Percentiles rank a stretch among this genome's conserved stretches.
Evolutionary conservation across 441 rosid genomes (phyloP).

Genomic region (Gossypium gossypioides): DNA sequence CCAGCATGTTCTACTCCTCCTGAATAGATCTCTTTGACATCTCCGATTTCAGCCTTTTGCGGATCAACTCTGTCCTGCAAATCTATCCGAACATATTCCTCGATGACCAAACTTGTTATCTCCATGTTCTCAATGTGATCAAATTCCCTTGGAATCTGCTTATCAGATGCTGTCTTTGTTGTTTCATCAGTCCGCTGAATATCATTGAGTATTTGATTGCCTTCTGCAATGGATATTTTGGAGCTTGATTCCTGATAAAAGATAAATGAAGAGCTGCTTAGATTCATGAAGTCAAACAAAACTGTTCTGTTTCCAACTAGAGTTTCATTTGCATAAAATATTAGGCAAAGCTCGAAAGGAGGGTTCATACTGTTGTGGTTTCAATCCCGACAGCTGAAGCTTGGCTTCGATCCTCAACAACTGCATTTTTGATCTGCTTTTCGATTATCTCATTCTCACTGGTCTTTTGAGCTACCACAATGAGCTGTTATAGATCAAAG

Average conservation of each 20-base stretch:
- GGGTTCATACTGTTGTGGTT: slow-evolving; percentile 11
- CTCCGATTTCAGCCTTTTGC: slow-evolving; percentile 22
- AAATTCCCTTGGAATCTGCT: slow-evolving; percentile 21
- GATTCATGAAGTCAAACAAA: neutral
- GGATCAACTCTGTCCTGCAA: slow-evolving; percentile 18
- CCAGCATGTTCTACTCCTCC: slow-evolving; percentile 19
- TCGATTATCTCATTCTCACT: slow-evolving; percentile 13
- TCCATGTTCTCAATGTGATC: slow-evolving; percentile 11
- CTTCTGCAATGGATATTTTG: slow-evolving; percentile 19
- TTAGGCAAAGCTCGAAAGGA: neutral
- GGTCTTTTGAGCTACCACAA: slow-evolving; percentile 12
- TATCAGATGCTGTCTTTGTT: slow-evolving; percentile 15
- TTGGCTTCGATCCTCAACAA: slow-evolving; percentile 14
- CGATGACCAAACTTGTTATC: slow-evolving; percentile 8
- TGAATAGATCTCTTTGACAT: slow-evolving; percentile 14
- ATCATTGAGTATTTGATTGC: slow-evolving; percentile 16
- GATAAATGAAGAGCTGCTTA: slow-evolving; percentile 9
- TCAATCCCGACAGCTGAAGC: slow-evolving; percentile 18
- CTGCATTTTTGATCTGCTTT: slow-evolving; percentile 20
- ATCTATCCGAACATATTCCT: slow-evolving; percentile 9
- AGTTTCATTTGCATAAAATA: neutral
- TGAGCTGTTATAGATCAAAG: slow-evolving; percentile 17
- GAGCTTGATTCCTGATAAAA: slow-evolving; percentile 21
- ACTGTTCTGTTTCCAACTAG: neutral
- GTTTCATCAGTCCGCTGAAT: slow-evolving; percentile 21